Evolutionary conservation across 441 rosid species (phyloP).

Genomic region (Cnidoscolus chayamansa): DNA sequence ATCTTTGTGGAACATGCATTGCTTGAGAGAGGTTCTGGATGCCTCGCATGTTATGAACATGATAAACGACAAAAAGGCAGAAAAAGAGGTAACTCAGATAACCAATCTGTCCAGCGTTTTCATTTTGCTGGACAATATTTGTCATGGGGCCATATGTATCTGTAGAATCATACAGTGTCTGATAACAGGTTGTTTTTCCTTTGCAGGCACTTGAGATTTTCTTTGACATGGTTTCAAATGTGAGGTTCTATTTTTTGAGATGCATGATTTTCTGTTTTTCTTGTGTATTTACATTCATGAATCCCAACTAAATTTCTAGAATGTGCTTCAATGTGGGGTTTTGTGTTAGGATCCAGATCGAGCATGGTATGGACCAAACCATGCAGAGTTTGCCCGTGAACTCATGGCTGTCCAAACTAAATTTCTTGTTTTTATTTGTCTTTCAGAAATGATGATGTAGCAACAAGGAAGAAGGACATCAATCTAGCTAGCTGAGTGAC

Average conservation of each 20-base stretch:
- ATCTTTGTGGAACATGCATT: slow-evolving; percentile 59
- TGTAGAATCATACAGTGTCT: not conserved
- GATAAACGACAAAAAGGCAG: slow-evolving; percentile 95
- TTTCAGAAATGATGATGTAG: slow-evolving; percentile 71
- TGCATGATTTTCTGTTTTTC: not conserved
- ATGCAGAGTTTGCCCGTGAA: slow-evolving; percentile 93
- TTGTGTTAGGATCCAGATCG: slow-evolving; percentile 59
- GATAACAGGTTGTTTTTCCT: slow-evolving; percentile 9
- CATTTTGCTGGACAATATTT: not conserved
- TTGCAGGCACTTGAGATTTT: slow-evolving; percentile 79
- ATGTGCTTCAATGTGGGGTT: slow-evolving; percentile 1
- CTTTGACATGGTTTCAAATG: slow-evolving; percentile 88
- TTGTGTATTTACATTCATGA: not conserved
- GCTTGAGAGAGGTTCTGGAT: slow-evolving; percentile 77
- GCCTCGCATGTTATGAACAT: slow-evolving; percentile 84
- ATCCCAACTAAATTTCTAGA: not conserved
- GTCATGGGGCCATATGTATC: too few relatives aligned
- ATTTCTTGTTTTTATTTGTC: slow-evolving; percentile 6
- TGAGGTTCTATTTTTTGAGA: slow-evolving; percentile 41
- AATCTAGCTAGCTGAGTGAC: slow-evolving; percentile 72
- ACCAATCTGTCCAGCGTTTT: slow-evolving; percentile 4
- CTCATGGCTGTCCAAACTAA: slow-evolving; percentile 88
- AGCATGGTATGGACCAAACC: slow-evolving; percentile 97
- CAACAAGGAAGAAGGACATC: slow-evolving; percentile 62
- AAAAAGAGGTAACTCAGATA: slow-evolving; percentile 58